Evolutionary conservation across 176 grass and related monocot species (phyloP).

Genomic region (Lolium perenne): DNA sequence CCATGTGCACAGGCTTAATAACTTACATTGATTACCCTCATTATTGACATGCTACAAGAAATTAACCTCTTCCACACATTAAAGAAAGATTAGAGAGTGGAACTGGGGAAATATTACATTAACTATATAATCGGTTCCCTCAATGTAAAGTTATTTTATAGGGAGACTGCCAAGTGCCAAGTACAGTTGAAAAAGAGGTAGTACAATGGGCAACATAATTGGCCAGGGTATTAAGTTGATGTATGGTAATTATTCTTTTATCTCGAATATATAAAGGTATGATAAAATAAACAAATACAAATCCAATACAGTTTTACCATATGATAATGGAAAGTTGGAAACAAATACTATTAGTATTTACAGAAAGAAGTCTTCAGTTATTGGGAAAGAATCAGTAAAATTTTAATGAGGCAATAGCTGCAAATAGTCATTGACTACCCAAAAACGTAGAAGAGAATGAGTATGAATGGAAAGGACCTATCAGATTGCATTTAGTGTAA

Average conservation of each 20-base stretch:
- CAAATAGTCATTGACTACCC: not conserved
- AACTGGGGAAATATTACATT: not conserved
- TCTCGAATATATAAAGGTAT: not conserved
- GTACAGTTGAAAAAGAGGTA: not conserved
- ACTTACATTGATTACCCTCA: not conserved
- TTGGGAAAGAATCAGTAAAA: constrained; percentile 6
- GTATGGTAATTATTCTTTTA: not conserved
- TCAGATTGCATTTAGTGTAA: constrained; percentile 30
- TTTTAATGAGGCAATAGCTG: not conserved
- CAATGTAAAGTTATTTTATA: constrained; percentile 11
- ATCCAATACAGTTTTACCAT: not conserved
- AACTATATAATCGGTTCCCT: not conserved
- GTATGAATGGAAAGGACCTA: constrained; percentile 1
- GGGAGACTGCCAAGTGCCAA: not conserved
- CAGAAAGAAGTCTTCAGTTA: not conserved
- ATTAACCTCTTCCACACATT: constrained; percentile 8
- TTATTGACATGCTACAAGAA: not conserved
- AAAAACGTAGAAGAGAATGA: not conserved
- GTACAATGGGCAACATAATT: not conserved
- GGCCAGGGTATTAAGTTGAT: constrained; percentile 8
- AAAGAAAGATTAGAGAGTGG: not conserved
- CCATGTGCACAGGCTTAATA: constrained; percentile 22
- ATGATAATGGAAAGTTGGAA: constrained; percentile 4
- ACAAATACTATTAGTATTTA: not conserved
- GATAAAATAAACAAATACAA: not conserved